Evolutionary conservation across 2,329 filamentous ascomycete genomes (phyloP).

Genomic region (Fusarium sp.): DNA sequence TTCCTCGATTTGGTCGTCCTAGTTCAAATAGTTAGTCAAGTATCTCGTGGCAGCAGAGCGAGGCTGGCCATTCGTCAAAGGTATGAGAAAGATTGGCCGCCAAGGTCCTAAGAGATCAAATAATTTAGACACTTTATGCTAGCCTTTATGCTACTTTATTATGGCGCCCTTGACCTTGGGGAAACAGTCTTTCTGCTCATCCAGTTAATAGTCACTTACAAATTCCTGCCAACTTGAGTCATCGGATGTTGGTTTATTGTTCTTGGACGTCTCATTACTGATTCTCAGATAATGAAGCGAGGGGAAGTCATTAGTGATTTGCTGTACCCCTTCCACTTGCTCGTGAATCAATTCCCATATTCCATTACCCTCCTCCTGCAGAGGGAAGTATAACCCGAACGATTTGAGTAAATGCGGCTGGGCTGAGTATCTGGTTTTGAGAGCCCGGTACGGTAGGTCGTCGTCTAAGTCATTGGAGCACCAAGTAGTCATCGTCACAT

Average conservation of each 20-base stretch:
- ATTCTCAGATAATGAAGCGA: neutral
- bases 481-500: neutral
- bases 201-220: no score
- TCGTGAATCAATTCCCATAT: neutral
- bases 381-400: accelerated
- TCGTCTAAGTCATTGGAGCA: neutral
- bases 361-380: neutral
- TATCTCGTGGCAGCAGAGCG: no score
- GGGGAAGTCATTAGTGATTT: neutral
- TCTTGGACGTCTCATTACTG: accelerated
- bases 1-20: no score
- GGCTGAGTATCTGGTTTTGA: neutral
- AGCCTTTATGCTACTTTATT: no score
- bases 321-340: accelerated
- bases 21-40: no score
- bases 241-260: neutral
- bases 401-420: neutral
- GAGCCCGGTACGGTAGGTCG: accelerated
- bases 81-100: no score
- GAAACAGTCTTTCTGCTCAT: no score
- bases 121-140: no score
- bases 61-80: no score
- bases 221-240: neutral
- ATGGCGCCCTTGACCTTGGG: no score
- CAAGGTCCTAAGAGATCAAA: no score